Conservation (phyloP, 495 filamentous ascomycete genomes). For the Xylaria cubensis region DNA sequence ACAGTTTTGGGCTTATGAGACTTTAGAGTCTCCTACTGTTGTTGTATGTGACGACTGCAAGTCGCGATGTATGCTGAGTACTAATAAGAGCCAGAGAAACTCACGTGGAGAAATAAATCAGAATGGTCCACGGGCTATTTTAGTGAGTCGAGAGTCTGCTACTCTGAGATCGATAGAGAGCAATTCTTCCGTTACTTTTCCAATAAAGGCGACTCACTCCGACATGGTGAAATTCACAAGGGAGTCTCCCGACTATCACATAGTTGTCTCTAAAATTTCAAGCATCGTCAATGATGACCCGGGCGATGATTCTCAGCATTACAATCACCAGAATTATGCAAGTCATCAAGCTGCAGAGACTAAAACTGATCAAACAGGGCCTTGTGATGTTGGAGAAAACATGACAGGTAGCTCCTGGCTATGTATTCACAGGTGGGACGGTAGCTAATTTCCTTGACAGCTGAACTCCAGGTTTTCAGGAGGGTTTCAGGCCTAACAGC, state of each 20-base stretch:
- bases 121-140: conserved; percentile 23
- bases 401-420: not conserved
- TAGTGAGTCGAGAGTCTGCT: conserved; percentile 28
- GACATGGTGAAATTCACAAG: conserved; percentile 29
- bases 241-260: conserved; percentile 4
- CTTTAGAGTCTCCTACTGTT: conserved; percentile 20
- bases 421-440: not conserved
- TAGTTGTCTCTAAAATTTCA: conserved; percentile 15
- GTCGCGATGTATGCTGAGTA: not conserved
- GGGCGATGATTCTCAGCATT: not conserved
- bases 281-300: conserved; percentile 4
- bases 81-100: not conserved
- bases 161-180: conserved; percentile 17
- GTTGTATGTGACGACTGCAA: not conserved
- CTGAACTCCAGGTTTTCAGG: not conserved
- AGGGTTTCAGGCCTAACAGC: not conserved
- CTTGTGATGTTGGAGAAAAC: not conserved
- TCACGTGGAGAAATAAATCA: not conserved
- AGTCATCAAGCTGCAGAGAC: not conserved
- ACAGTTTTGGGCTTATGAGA: conserved; percentile 31
- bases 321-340: not conserved
- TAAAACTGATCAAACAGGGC: not conserved
- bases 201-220: conserved; percentile 28
- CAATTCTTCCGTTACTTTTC: conserved; percentile 18
- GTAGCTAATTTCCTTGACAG: not conserved